Conservation (phyloP, 495 filamentous ascomycete genomes). For the Jackrogersella minutella region DNA sequence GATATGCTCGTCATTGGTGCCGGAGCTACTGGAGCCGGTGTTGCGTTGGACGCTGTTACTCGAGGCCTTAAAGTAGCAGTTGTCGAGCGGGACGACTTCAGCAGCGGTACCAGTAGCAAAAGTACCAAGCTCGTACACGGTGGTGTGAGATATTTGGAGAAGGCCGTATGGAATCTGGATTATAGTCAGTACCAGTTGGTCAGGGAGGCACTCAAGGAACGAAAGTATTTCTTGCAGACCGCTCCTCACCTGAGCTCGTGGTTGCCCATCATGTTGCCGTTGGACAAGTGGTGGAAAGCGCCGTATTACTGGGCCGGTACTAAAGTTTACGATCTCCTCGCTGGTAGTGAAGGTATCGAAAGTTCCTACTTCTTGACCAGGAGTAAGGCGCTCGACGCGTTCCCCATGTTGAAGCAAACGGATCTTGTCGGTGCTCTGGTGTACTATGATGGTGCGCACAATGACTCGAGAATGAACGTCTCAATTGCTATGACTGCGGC, state of each 20-base stretch:
- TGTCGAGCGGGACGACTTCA: constrained; percentile 96
- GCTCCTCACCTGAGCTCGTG: constrained; percentile 94
- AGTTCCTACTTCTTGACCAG: constrained; percentile 95
- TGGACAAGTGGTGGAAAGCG: constrained; percentile 96
- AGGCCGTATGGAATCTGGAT: constrained; percentile 95
- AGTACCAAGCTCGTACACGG: constrained; percentile 98
- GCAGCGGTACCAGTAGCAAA: constrained; percentile 92
- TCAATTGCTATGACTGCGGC: constrained; percentile 95
- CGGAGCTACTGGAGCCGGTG: constrained; percentile 90
- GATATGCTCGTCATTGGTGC: constrained; percentile 92
- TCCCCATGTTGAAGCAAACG: constrained; percentile 94
- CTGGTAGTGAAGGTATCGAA: constrained; percentile 95
- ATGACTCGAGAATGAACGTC: constrained; percentile 98
- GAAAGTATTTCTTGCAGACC: constrained; percentile 94
- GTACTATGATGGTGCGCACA: constrained; percentile 98
- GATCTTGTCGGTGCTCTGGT: constrained; percentile 90
- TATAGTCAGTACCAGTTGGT: constrained; percentile 95
- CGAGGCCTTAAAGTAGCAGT: constrained; percentile 91
- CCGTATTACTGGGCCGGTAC: constrained; percentile 98
- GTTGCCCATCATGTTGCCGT: constrained; percentile 97
- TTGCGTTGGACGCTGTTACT: constrained; percentile 93
- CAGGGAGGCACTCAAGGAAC: constrained; percentile 92
- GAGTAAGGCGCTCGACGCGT: constrained; percentile 92
- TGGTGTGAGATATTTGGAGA: constrained; percentile 94
- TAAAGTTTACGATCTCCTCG: constrained; percentile 93